These are phyloP conservation scores for Zychaea mexicana DNA, from an alignment of 371 early-diverging fungal species.

Conservation along the genomic window DNA sequence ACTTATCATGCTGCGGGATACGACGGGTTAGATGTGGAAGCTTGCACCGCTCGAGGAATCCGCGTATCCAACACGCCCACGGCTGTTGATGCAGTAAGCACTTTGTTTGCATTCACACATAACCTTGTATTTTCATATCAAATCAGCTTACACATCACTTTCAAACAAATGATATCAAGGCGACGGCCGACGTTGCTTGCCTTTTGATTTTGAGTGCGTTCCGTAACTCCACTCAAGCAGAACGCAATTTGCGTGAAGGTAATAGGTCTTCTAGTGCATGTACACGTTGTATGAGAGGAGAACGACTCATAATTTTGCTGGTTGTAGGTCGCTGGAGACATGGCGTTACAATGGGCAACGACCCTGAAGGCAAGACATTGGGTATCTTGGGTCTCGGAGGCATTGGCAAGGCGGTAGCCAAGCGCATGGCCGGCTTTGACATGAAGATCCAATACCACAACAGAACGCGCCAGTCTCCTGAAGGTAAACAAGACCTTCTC, in stretches of 20 bases:
- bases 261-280: neutral
- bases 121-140: too few relatives aligned
- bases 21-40: constrained; percentile 39
- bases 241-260: constrained; percentile 51
- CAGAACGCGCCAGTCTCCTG: constrained; percentile 37
- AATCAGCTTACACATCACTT: too few relatives aligned
- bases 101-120: too few relatives aligned
- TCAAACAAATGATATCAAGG: too few relatives aligned
- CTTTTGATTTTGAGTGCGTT: constrained; percentile 50
- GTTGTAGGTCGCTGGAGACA: constrained; percentile 41
- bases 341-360: constrained; percentile 50
- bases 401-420: constrained; percentile 62
- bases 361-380: constrained; percentile 50
- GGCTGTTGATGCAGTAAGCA: constrained; percentile 40
- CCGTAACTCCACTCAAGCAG: constrained; percentile 47
- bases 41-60: constrained; percentile 35
- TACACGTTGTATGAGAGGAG: too few relatives aligned
- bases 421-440: constrained; percentile 55
- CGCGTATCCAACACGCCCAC: constrained; percentile 45
- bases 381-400: constrained; percentile 68
- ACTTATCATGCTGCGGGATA: constrained; percentile 44
- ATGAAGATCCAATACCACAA: constrained; percentile 61
- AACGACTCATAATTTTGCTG: neutral
- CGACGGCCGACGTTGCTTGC: constrained; percentile 60
- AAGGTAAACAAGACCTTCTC: constrained; percentile 20